phyloP scores from a whole-genome alignment of 306 rosid genomes.

The Dryas octopetala region DNA sequence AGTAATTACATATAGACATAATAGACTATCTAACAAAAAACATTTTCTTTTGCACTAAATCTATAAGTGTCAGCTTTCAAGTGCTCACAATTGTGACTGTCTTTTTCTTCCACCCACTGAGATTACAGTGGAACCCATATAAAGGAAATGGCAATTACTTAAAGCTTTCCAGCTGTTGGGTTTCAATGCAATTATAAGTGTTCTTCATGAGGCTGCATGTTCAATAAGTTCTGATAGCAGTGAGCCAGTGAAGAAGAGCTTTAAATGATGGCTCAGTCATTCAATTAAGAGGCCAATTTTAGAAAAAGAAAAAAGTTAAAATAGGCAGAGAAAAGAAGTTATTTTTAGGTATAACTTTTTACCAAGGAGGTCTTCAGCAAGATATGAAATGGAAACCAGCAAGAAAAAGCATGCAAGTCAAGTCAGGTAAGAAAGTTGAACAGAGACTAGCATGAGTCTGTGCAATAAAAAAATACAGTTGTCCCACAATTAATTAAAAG shows the following conservation, averaged over 20 bases:
- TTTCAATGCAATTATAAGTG: constrained; percentile 17
- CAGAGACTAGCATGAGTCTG: constrained; percentile 15
- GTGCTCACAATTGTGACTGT: constrained; percentile 2
- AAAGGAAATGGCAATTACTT: neutral
- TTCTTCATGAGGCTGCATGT: neutral
- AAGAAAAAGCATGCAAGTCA: constrained; percentile 28
- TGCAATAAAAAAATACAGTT: constrained; percentile 25
- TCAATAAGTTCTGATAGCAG: neutral
- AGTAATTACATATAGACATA: no score
- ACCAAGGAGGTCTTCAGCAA: neutral
- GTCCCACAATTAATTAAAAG: constrained; percentile 28
- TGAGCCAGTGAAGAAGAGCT: neutral
- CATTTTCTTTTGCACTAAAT: no score
- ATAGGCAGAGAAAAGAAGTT: neutral
- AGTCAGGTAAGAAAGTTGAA: constrained; percentile 16
- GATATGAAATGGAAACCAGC: constrained; percentile 32
- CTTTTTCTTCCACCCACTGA: neutral
- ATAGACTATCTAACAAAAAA: no score
- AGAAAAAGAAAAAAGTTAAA: neutral
- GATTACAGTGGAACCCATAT: neutral
- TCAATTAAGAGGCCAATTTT: neutral
- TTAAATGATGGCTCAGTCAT: constrained; percentile 17
- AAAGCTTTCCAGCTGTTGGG: constrained; percentile 25
- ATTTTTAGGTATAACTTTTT: constrained; percentile 7
- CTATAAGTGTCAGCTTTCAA: neutral